Evolutionary conservation across 176 grass and related monocot genomes (phyloP), one percentile per base, ranked within the genome.

Genomic region (Bolboschoenus planiculmis): DNA sequence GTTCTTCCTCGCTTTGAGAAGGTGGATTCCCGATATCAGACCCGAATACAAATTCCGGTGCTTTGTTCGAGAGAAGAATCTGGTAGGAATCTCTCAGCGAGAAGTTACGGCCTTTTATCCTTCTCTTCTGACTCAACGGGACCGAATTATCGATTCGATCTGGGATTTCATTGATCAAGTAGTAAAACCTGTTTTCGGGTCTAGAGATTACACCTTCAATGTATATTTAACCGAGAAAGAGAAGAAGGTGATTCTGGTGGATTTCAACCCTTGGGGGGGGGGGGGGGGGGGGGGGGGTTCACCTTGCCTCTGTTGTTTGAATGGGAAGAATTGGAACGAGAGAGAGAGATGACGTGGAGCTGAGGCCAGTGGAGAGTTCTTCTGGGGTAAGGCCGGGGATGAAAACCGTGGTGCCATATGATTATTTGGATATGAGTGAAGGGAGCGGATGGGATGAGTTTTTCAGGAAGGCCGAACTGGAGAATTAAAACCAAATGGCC

Each of bases 241-340:
- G 55, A 81, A 78, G 11, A 51, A 46, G 56, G 90, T 98, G 47
- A 90, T 94, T 56, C 75, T 98, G 39, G 84, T 98, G 10, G 96
- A 98, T 83, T 95, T 98, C 79, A 98, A 98, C 63, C 96, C 92
- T 0, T 98, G 92, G 92, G 92, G 92, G n/a, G n/a, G n/a, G n/a
- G n/a, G n/a, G n/a, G n/a, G n/a, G n/a, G n/a, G n/a, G n/a, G n/a
- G n/a, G n/a, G n/a, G 0, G 82, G 84, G 30, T 98, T 90, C 83
- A 95, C 90, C 34, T 72, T 98, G 54, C 89, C 96, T 0, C 82
- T 95, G 2, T 67, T 98, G 56, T 98, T 93, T 79, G 81, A 85
- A 30, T 98, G 90, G 96, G 90, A 95, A 36, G 92, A 95, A 59
- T 82, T 95, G 44, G 92, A 93, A 80, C 85, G 84, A 31, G 42